phyloP scores from a whole-genome alignment of 495 filamentous ascomycete genomes.

The Echria macrotheca region DNA sequence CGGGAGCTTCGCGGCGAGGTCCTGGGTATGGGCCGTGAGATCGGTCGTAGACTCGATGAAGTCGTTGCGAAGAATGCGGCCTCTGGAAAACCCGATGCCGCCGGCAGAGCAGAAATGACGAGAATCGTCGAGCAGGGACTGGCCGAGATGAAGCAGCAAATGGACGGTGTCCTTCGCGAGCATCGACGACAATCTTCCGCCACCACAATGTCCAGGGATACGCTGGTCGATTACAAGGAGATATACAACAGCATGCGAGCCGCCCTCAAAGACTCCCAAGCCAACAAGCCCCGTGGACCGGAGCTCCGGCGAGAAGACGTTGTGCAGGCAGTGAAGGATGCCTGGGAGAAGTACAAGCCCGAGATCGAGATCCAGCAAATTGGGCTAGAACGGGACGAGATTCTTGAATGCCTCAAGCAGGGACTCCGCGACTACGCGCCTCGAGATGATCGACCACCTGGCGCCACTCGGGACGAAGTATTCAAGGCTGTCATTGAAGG shows the following conservation, averaged over 20 bases:
- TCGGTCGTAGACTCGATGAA: constrained; percentile 77
- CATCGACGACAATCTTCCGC: constrained; percentile 59
- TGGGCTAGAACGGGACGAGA: constrained; percentile 81
- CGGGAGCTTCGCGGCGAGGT: constrained; percentile 89
- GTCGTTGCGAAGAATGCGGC: constrained; percentile 38
- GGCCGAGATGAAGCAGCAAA: constrained; percentile 70
- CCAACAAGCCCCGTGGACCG: constrained; percentile 34
- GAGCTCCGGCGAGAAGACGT: constrained; percentile 66
- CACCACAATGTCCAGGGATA: constrained; percentile 18
- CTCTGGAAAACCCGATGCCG: constrained; percentile 43
- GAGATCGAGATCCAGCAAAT: constrained; percentile 87
- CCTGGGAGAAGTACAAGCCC: constrained; percentile 86
- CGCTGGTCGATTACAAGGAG: constrained; percentile 61
- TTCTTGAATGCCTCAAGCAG: constrained; percentile 76
- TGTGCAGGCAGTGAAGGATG: constrained; percentile 75
- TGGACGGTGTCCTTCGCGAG: constrained; percentile 69
- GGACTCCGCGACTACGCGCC: constrained; percentile 73
- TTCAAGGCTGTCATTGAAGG: constrained; percentile 76
- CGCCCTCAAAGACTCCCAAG: constrained; percentile 66
- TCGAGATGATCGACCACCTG: constrained; percentile 35
- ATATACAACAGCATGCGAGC: constrained; percentile 75
- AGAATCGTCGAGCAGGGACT: constrained; percentile 74
- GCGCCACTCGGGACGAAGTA: constrained; percentile 70
- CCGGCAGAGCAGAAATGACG: constrained; percentile 64
- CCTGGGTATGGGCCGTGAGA: constrained; percentile 83